phyloP scores from a whole-genome alignment of 2,329 filamentous ascomycete species.

The Fusarium clavum region DNA sequence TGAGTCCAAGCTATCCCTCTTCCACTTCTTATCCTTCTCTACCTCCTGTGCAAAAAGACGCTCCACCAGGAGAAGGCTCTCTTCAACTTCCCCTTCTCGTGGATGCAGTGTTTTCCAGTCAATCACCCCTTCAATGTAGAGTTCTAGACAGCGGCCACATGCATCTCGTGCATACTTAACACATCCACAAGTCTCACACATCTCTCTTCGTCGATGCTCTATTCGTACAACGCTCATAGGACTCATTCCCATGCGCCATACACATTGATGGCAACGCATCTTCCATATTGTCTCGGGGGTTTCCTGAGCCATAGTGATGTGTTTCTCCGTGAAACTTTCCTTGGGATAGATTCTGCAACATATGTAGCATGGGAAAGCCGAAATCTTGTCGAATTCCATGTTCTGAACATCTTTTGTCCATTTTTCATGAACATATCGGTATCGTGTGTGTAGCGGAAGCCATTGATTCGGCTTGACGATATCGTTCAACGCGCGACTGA shows the following conservation, averaged over 20 bases:
- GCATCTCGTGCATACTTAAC: conserved; percentile 15
- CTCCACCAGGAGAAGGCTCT: conserved; percentile 13
- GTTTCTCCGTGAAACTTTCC: conserved; percentile 10
- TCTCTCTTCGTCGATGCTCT: conserved; percentile 21
- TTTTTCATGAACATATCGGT: conserved; percentile 16
- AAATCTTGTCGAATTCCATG: background rate
- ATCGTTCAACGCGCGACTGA: conserved; percentile 12
- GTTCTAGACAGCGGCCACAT: conserved; percentile 33
- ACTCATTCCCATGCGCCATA: conserved; percentile 10
- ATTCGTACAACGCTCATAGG: background rate
- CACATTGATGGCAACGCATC: conserved; percentile 26
- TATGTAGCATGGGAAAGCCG: conserved; percentile 29
- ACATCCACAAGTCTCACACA: conserved; percentile 34
- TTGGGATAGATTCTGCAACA: conserved; percentile 22
- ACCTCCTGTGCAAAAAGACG: background rate
- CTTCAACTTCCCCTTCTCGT: background rate
- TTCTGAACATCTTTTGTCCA: conserved; percentile 8
- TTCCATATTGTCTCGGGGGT: conserved; percentile 24
- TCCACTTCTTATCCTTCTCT: background rate
- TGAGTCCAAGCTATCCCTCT: background rate
- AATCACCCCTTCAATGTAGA: conserved; percentile 27
- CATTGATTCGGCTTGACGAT: conserved; percentile 21
- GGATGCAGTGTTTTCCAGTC: conserved; percentile 6
- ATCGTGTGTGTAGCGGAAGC: conserved; percentile 25
- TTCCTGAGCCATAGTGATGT: background rate